A percentile compares a stretch with the other conserved stretches of the same genome.
Conservation (phyloP, 2,329 filamentous ascomycete species). For the Chaetomiaceae sp. region DNA sequence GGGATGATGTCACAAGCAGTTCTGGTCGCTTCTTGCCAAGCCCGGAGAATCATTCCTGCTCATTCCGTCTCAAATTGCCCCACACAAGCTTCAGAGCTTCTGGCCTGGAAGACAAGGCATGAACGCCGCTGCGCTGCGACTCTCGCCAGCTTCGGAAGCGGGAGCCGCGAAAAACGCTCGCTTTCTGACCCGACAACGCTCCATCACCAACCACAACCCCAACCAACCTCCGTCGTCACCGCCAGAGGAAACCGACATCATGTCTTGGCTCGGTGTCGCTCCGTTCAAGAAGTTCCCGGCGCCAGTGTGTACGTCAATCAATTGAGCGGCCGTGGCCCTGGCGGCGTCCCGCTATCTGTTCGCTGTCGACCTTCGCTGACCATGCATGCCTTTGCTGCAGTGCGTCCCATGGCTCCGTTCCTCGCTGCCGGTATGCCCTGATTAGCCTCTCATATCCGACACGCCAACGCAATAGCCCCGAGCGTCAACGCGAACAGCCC, state of each 20-base stretch:
- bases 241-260: conserved; percentile 45
- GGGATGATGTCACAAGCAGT: conserved; percentile 24
- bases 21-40: conserved; percentile 2
- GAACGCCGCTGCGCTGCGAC: conserved; percentile 1
- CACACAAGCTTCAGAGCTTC: neutral
- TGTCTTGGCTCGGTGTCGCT: conserved; percentile 64
- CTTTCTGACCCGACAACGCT: conserved; percentile 19
- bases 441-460: neutral
- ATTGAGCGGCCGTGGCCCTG: neutral
- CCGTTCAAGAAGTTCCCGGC: conserved; percentile 74
- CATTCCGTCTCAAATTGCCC: neutral
- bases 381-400: conserved; percentile 42
- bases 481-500: neutral
- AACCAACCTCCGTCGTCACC: conserved; percentile 30
- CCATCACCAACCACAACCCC: conserved; percentile 15
- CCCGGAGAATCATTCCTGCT: conserved; percentile 20
- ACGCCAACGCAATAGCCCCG: neutral
- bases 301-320: conserved; percentile 64
- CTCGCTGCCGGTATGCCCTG: conserved; percentile 77
- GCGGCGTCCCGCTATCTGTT: too few relatives aligned
- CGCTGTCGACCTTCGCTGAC: neutral
- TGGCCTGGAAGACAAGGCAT: conserved; percentile 17
- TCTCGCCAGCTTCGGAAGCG: conserved; percentile 20
- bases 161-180: conserved; percentile 29
- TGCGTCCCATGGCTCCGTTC: conserved; percentile 88